Percentiles rank a stretch among this genome's conserved stretches.
Conservation (phyloP, 2,329 filamentous ascomycete genomes). For the Aspergillus luchuensis region DNA sequence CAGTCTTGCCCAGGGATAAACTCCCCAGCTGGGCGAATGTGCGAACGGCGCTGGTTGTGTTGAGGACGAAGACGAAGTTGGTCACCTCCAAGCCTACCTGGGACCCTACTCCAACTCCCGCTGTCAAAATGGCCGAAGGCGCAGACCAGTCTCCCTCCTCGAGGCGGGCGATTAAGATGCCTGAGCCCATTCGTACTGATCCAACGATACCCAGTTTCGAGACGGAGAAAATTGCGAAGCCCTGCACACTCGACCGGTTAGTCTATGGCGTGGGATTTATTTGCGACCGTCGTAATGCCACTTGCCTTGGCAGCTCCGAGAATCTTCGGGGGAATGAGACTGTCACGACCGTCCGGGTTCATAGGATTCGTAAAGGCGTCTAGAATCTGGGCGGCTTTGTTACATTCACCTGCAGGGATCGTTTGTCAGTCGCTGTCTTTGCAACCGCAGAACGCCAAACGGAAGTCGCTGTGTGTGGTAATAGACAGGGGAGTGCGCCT, state of each 20-base stretch:
- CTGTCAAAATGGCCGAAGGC: slow-evolving; percentile 48
- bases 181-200: slow-evolving; percentile 49
- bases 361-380: slow-evolving; percentile 89
- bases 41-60: slow-evolving; percentile 80
- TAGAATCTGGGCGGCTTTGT: slow-evolving; percentile 91
- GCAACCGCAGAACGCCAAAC: neutral
- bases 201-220: slow-evolving; percentile 50
- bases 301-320: slow-evolving; percentile 83
- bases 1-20: slow-evolving; percentile 88
- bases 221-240: slow-evolving; percentile 50
- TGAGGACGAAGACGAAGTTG: slow-evolving; percentile 92
- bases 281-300: neutral
- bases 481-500: slow-evolving; percentile 21
- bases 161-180: slow-evolving; percentile 49
- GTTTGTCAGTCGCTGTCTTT: slow-evolving; percentile 25
- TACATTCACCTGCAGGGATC: slow-evolving; percentile 75
- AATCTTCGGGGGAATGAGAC: slow-evolving; percentile 85
- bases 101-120: slow-evolving; percentile 48
- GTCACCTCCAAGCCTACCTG: slow-evolving; percentile 52
- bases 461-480: too few relatives aligned
- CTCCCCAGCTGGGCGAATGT: slow-evolving; percentile 89
- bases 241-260: slow-evolving; percentile 30
- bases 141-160: slow-evolving; percentile 51
- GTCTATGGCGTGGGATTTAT: neutral
- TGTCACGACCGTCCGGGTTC: slow-evolving; percentile 89